Conservation (phyloP, 2,329 filamentous ascomycete genomes). For the Microcera coccophila region DNA sequence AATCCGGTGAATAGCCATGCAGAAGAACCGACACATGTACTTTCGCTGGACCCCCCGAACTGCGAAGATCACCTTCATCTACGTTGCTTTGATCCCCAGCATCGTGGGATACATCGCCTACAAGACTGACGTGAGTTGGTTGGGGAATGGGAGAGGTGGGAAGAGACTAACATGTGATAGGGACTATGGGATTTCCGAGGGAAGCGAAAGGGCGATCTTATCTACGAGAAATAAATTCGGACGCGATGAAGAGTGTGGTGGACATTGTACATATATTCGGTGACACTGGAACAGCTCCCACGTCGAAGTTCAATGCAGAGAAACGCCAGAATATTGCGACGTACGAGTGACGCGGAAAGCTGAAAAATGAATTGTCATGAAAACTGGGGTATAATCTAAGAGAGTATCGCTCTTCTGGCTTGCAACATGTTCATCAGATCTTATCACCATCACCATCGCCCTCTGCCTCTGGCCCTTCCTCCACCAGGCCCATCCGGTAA, state of each 20-base stretch:
- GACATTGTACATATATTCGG: conserved; percentile 40
- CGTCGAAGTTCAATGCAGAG: conserved; percentile 16
- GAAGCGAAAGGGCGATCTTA: conserved; percentile 83
- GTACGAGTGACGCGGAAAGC: conserved; percentile 8
- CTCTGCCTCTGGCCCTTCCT: conserved; percentile 26
- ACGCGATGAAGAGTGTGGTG: conserved; percentile 6
- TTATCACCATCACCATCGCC: conserved; percentile 26
- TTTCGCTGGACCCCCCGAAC: conserved; percentile 91
- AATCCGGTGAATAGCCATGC: conserved; percentile 62
- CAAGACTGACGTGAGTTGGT: conserved; percentile 73
- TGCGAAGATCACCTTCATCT: conserved; percentile 73
- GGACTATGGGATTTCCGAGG: conserved; percentile 81
- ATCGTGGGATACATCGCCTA: conserved; percentile 70
- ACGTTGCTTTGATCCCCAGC: conserved; percentile 67
- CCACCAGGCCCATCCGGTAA: conserved; percentile 49
- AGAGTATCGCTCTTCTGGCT: conserved; percentile 11
- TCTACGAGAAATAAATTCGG: conserved; percentile 65
- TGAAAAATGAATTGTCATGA: conserved; percentile 1
- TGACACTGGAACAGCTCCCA: conserved; percentile 26
- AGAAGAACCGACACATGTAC: conserved; percentile 81
- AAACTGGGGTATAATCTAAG: conserved; percentile 28
- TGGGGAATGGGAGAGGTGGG: background rate
- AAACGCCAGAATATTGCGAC: conserved; percentile 6
- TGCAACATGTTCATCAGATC: conserved; percentile 1
- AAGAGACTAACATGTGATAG: conserved; percentile 46